Conservation (phyloP, 192 early-diverging fungal genomes). For the Dispira simplex region DNA sequence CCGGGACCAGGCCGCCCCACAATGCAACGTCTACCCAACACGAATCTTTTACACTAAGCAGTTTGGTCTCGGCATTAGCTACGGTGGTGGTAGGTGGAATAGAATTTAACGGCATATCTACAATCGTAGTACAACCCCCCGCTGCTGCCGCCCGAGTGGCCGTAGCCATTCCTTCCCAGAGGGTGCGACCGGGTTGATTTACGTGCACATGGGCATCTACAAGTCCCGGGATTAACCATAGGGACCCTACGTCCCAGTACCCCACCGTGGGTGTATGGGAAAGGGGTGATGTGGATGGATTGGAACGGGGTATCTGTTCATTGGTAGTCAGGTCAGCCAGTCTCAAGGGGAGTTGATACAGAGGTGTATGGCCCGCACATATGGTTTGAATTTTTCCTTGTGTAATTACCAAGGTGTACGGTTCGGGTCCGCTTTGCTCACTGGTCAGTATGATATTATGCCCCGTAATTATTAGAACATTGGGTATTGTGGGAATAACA, state of each 20-base stretch:
- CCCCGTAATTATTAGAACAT: not conserved
- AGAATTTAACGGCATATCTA: conserved; percentile 78
- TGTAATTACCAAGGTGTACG: not conserved
- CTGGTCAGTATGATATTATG: not conserved
- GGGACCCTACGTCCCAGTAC: not conserved
- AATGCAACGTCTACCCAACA: conserved; percentile 66
- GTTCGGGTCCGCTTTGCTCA: not conserved
- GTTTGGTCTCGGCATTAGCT: conserved; percentile 43
- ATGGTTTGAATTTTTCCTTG: not conserved
- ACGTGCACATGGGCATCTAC: conserved; percentile 74
- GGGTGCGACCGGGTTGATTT: conserved; percentile 72
- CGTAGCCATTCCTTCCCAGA: conserved; percentile 72
- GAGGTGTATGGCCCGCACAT: not conserved
- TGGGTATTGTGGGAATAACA: not conserved
- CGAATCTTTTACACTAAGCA: conserved; percentile 44
- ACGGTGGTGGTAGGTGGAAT: conserved; percentile 73
- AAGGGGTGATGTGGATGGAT: not conserved
- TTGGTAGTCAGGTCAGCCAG: not conserved
- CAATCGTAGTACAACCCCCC: conserved; percentile 63
- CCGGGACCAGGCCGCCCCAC: conserved; percentile 67
- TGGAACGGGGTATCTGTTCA: not conserved
- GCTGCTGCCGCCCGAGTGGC: conserved; percentile 69
- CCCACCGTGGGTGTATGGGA: not conserved
- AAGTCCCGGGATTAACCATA: conserved; percentile 44
- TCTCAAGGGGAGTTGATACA: not conserved